phyloP scores from a whole-genome alignment of 1,139 yeast species.

The Yamadazyma dendronema region DNA sequence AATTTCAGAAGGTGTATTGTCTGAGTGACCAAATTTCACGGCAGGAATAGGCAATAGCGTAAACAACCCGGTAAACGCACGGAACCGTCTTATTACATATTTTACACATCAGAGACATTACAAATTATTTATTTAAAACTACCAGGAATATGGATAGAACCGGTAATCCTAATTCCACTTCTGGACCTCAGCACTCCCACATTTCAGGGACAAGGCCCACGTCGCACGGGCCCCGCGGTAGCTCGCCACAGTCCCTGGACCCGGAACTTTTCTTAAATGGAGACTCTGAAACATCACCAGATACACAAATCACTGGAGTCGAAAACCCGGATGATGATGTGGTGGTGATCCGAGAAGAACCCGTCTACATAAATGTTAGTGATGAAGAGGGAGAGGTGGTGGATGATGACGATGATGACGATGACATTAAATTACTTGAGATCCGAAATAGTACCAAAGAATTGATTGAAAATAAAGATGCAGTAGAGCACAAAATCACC shows the following conservation, averaged over 20 bases:
- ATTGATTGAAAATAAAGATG: slow-evolving; percentile 25
- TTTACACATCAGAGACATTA: no score
- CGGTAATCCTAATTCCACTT: not conserved
- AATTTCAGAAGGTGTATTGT: slow-evolving; percentile 1
- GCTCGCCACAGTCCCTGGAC: no score
- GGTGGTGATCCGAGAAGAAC: not conserved
- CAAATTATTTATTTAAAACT: no score
- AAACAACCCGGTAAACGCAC: no score
- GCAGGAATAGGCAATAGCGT: not conserved
- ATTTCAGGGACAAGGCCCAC: no score
- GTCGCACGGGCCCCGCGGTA: no score
- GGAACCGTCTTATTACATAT: no score
- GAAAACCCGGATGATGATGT: no score
- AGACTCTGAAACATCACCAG: no score
- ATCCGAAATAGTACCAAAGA: slow-evolving; percentile 36
- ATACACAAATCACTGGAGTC: no score
- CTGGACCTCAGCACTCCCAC: no score
- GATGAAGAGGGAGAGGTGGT: slow-evolving; percentile 1
- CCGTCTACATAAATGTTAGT: not conserved
- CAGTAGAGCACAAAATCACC: slow-evolving; percentile 13
- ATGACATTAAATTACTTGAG: slow-evolving; percentile 40
- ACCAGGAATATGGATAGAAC: not conserved
- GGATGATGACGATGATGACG: slow-evolving; percentile 31
- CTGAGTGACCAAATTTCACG: slow-evolving; percentile 1
- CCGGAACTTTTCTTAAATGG: no score